Conservation (phyloP, 305 asterid species). For the Andrographis paniculata region DNA sequence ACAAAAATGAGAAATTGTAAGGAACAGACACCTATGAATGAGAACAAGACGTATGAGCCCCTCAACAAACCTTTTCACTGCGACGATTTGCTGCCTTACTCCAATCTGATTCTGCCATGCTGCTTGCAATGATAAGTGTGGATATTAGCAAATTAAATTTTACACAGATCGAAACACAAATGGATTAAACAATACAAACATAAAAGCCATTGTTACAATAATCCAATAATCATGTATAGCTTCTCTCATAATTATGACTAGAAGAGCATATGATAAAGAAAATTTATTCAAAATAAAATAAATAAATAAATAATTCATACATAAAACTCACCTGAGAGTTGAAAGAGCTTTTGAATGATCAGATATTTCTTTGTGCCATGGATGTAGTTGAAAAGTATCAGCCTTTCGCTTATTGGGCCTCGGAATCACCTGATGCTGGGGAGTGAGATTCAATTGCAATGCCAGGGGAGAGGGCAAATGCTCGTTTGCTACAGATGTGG, state of each 20-base stretch:
- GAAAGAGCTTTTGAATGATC: conserved; percentile 32
- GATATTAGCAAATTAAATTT: conserved; percentile 18
- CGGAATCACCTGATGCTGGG: conserved; percentile 31
- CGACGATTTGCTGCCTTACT: conserved; percentile 56
- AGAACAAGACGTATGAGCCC: conserved; percentile 18
- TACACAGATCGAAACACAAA: conserved; percentile 11
- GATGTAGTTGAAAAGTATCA: conserved; percentile 45
- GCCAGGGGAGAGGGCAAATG: conserved; percentile 37
- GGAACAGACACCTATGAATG: conserved; percentile 13
- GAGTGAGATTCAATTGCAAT: conserved; percentile 26
- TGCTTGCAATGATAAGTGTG: conserved; percentile 27
- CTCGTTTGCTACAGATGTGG: conserved; percentile 27
- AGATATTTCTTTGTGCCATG: conserved; percentile 67
- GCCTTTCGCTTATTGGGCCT: conserved; percentile 59
- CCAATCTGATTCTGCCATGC: conserved; percentile 58
- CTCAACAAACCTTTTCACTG: conserved; percentile 16
- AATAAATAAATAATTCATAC: conserved; percentile 12
- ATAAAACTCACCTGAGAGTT: conserved; percentile 56
- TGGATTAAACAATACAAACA: conserved; percentile 3
- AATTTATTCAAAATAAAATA: background rate
- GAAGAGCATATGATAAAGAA: background rate
- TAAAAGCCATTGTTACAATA: conserved; percentile 2
- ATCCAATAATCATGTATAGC: conserved; percentile 4
- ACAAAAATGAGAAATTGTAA: conserved; percentile 2
- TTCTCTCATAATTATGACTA: conserved; percentile 1